phyloP scores from a whole-genome alignment of 1,284 basidiomycete species.

The Tylopilus sp. region DNA sequence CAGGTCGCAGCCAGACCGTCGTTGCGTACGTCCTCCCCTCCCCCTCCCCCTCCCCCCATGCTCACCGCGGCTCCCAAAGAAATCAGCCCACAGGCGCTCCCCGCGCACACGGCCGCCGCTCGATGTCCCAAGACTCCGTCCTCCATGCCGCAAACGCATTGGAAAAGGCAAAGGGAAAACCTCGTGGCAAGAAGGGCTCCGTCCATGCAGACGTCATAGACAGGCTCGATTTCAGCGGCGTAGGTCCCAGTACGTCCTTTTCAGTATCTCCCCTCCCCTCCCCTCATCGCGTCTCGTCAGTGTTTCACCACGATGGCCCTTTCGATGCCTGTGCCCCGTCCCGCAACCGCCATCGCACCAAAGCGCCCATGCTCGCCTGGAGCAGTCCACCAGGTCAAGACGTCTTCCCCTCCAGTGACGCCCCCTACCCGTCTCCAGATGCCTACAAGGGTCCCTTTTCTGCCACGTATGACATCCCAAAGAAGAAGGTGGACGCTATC shows the following conservation, averaged over 20 bases:
- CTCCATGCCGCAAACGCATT: slow-evolving; percentile 39
- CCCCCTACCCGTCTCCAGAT: slow-evolving; percentile 54
- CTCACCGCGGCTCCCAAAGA: slow-evolving; percentile 2
- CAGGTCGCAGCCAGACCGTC: slow-evolving; percentile 49
- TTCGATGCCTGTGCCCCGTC: slow-evolving; percentile 87
- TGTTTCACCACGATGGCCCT: slow-evolving; percentile 86
- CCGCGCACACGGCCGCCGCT: slow-evolving; percentile 53
- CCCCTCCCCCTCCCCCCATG: slow-evolving; percentile 12
- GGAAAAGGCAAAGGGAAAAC: slow-evolving; percentile 57
- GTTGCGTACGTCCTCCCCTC: slow-evolving; percentile 34
- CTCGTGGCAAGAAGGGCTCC: slow-evolving; percentile 67
- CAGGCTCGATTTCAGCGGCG: slow-evolving; percentile 62
- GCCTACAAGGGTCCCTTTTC: slow-evolving; percentile 47
- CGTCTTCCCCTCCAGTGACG: slow-evolving; percentile 37
- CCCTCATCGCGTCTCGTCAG: slow-evolving; percentile 39
- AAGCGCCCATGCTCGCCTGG: slow-evolving; percentile 82
- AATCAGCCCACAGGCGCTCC: slow-evolving; percentile 25
- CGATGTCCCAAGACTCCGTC: slow-evolving; percentile 69
- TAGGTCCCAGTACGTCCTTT: slow-evolving; percentile 67
- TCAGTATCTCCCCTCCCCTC: background rate
- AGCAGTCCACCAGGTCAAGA: slow-evolving; percentile 47
- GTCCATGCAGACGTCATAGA: slow-evolving; percentile 66
- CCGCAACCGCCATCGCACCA: slow-evolving; percentile 73
- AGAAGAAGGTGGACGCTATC: slow-evolving; percentile 76
- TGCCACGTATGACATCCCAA: slow-evolving; percentile 53